phyloP scores from a whole-genome alignment of 345 rosid genomes.

The Gossypium arboreum region DNA sequence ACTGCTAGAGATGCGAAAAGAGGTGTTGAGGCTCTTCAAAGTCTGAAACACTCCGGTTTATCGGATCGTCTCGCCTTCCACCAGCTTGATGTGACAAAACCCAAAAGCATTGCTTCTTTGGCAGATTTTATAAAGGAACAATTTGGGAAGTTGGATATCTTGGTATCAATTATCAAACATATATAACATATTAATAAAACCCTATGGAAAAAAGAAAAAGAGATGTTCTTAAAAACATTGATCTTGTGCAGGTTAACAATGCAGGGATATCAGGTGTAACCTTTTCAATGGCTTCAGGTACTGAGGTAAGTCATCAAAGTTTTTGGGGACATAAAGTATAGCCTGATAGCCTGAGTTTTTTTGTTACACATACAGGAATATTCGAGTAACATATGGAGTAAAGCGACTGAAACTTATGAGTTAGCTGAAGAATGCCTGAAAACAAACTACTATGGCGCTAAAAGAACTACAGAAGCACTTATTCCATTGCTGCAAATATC shows the following conservation, averaged over 20 bases:
- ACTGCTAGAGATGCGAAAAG: slow-evolving; percentile 43
- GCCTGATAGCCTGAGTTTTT: background rate
- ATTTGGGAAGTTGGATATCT: slow-evolving; percentile 49
- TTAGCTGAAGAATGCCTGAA: slow-evolving; percentile 33
- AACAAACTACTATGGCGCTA: slow-evolving; percentile 49
- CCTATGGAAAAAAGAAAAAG: background rate
- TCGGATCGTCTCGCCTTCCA: slow-evolving; percentile 35
- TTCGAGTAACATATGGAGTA: slow-evolving; percentile 21
- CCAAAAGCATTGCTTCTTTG: slow-evolving; percentile 30
- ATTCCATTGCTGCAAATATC: slow-evolving; percentile 46
- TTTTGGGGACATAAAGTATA: too few species aligned
- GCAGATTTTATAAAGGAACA: slow-evolving; percentile 31
- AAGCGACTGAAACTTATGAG: slow-evolving; percentile 33
- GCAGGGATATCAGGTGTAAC: slow-evolving; percentile 39
- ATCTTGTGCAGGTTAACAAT: slow-evolving; percentile 40
- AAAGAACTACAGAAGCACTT: slow-evolving; percentile 41
- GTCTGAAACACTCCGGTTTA: slow-evolving; percentile 30
- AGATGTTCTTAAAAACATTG: background rate
- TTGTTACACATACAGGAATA: slow-evolving; percentile 6
- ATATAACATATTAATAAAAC: background rate
- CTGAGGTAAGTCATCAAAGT: slow-evolving; percentile 17
- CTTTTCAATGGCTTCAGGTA: slow-evolving; percentile 20
- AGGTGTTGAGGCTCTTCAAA: slow-evolving; percentile 43
- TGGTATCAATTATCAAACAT: slow-evolving; percentile 26
- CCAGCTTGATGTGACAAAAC: slow-evolving; percentile 48